Evolutionary conservation across 805 yeast species (phyloP).

Genomic region (Ogataea populi-albae): DNA sequence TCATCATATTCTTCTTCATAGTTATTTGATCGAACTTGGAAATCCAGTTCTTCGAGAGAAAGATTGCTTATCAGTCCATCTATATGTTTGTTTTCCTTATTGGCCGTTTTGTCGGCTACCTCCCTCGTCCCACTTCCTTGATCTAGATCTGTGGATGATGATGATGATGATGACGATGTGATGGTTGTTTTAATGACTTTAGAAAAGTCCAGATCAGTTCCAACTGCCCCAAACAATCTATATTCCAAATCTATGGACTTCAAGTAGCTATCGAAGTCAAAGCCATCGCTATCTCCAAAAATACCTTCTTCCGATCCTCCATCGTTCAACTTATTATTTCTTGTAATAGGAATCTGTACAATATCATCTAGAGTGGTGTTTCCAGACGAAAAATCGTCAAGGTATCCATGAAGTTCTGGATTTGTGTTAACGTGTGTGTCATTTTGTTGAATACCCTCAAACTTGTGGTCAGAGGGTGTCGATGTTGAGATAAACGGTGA

Average conservation of each 20-base stretch:
- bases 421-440: not conserved
- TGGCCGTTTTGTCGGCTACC: constrained; percentile 5
- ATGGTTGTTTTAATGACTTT: constrained; percentile 21
- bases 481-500: constrained; percentile 19
- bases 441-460: too few species aligned
- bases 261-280: constrained; percentile 30
- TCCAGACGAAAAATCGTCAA: constrained; percentile 31
- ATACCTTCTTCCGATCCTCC: not conserved
- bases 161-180: too few species aligned
- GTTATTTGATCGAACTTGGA: constrained; percentile 30
- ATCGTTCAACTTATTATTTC: constrained; percentile 5
- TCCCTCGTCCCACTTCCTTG: too few species aligned
- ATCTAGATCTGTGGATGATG: too few species aligned
- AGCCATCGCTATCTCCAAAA: constrained; percentile 11
- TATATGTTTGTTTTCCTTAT: constrained; percentile 5
- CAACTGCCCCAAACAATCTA: constrained; percentile 8
- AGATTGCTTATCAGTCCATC: constrained; percentile 30
- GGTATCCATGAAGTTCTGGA: too few species aligned
- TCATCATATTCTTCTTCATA: constrained; percentile 15
- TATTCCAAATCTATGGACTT: constrained; percentile 15
- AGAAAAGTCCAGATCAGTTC: constrained; percentile 23
- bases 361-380: constrained; percentile 25
- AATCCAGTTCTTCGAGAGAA: constrained; percentile 36
- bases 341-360: constrained; percentile 11
- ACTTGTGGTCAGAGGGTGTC: too few species aligned